Conservation (phyloP, 495 filamentous ascomycete species). For the Tuber magnatum region DNA sequence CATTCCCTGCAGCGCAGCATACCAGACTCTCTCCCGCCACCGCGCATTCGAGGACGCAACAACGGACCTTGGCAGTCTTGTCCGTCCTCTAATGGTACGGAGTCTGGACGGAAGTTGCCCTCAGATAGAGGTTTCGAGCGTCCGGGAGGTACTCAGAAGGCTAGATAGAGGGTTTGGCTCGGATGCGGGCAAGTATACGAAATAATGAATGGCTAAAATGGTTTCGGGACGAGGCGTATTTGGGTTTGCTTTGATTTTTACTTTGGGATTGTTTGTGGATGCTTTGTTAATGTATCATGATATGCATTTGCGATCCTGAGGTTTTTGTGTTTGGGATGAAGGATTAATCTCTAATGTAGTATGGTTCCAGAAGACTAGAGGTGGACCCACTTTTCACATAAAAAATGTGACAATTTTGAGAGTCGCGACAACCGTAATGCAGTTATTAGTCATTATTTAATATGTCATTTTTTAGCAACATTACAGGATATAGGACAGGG, state of each 20-base stretch:
- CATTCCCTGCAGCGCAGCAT: constrained; percentile 69
- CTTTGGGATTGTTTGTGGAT: not conserved
- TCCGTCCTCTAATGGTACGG: constrained; percentile 60
- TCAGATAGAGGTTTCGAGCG: constrained; percentile 77
- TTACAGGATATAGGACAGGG: too few species aligned
- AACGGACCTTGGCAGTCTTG: constrained; percentile 67
- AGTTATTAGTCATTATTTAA: too few species aligned
- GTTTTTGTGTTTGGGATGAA: not conserved
- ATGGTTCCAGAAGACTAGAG: too few species aligned
- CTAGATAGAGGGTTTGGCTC: constrained; percentile 72
- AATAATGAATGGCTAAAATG: not conserved
- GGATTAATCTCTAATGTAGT: too few species aligned
- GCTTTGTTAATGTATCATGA: not conserved
- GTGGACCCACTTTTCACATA: too few species aligned
- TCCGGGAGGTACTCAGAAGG: constrained; percentile 75
- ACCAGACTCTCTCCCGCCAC: constrained; percentile 72
- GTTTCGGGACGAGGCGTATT: not conserved
- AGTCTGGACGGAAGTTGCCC: constrained; percentile 46
- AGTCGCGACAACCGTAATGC: too few species aligned
- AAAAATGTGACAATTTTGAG: too few species aligned
- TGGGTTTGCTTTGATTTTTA: not conserved
- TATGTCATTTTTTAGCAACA: too few species aligned
- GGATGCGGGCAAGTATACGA: constrained; percentile 24
- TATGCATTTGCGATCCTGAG: not conserved
- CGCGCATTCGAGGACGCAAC: constrained; percentile 69